Evolutionary conservation across 1,139 yeast species (phyloP).

Genomic region (Pichia sp.): DNA sequence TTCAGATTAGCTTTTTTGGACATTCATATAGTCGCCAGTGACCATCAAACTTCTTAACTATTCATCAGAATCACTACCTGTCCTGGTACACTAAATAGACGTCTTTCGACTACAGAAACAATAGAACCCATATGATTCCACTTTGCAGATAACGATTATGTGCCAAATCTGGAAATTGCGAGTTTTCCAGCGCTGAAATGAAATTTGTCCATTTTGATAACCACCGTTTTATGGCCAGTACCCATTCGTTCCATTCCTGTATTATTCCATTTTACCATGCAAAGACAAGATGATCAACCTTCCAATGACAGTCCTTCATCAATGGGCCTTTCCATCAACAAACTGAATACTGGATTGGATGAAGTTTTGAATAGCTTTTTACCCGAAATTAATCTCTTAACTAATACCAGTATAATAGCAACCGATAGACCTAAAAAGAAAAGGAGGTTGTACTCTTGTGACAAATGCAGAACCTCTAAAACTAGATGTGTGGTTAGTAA

Average conservation of each 20-base stretch:
- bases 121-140: no score
- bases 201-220: neutral
- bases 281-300: neutral
- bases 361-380: neutral
- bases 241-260: neutral
- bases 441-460: neutral
- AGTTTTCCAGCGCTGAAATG: no score
- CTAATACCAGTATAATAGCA: neutral
- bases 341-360: neutral
- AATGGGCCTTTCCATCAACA: neutral
- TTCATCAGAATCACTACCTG: no score
- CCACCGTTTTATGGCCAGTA: no score
- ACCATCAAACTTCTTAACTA: no score
- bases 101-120: no score
- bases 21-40: no score
- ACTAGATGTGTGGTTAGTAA: neutral
- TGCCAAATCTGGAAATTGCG: no score
- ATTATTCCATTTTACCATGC: neutral
- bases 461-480: neutral
- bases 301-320: neutral
- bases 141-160: no score
- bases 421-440: neutral
- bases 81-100: no score
- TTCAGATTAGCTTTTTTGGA: no score
- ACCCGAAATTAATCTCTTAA: neutral